A percentile compares a stretch with the other conserved stretches of the same genome.
Evolutionary conservation across 2,329 filamentous ascomycete species (phyloP).

Genomic region (Fusarium tupiense): DNA sequence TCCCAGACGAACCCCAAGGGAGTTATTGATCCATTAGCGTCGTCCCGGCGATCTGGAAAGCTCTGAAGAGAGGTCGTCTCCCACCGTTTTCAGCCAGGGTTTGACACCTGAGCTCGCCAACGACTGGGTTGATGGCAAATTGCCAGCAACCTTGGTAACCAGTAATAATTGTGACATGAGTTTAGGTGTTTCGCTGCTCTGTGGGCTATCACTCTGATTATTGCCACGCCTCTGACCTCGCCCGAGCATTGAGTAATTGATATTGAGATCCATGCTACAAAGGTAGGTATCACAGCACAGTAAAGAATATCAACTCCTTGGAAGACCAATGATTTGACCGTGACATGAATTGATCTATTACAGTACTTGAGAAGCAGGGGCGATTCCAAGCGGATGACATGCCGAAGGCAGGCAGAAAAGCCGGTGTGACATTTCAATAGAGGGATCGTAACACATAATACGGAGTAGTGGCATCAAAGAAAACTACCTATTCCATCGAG

Average conservation of each 20-base stretch:
- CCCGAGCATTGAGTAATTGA: background rate
- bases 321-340: background rate
- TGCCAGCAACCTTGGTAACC: constrained; percentile 16
- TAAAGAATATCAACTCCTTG: background rate
- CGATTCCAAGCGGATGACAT: background rate
- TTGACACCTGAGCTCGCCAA: constrained; percentile 11
- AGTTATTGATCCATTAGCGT: constrained; percentile 38
- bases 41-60: constrained; percentile 44
- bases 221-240: constrained; percentile 36
- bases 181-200: background rate
- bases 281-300: background rate
- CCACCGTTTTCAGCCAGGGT: constrained; percentile 30
- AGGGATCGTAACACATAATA: background rate
- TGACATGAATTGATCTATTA: background rate
- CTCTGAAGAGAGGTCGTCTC: constrained; percentile 26
- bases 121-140: constrained; percentile 17
- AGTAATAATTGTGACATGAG: constrained; percentile 2
- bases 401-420: background rate
- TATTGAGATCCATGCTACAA: constrained; percentile 26
- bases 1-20: constrained; percentile 4
- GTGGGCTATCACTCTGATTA: background rate
- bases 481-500: background rate
- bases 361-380: background rate
- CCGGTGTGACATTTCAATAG: background rate
- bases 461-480: background rate